Evolutionary conservation across 805 yeast species (phyloP), one percentile per base, ranked within the genome.

Genomic region (Yarrowia porcina): DNA sequence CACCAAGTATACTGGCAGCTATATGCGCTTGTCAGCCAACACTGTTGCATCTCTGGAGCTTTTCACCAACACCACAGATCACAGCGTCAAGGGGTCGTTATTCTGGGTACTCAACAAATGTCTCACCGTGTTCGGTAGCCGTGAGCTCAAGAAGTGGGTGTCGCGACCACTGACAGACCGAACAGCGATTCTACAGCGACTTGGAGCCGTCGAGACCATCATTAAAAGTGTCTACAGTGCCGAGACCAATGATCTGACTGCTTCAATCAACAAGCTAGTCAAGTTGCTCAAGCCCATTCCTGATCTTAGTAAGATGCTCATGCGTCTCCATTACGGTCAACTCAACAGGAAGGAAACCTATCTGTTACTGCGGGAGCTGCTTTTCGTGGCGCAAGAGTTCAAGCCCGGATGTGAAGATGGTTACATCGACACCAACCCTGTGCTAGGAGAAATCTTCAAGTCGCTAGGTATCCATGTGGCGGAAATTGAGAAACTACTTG

Each of bases 31-130:
- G 30, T 86, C 87, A 62, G 82, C 87, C 1, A 84, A 82, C 68
- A 85, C 96, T 0, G 67, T 94, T 4, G 79, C 80, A 32, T 84
- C 88, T 44, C 75, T 94, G 20, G 97, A 94, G 69, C 81, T 94
- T 1, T 90, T 89, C 69, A 76, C 77, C 20, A 89, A 89, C 68
- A 74, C 79, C 3, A 84, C 94, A 0, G 84, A 84, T 65, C 71
- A 75, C 12, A 75, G 79, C 4, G 77, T 76, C 9, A 74, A 78
- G 32, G 98, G 97, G 0, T 84, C 97, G 0, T 74, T 93, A 13
- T 71, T 89, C 15, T 89, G 96, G 91, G 76, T 90, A 2, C 68
- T 94, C 65, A 88, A 93, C 71, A 91, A 88, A 67, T 89, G 98
- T 0, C 75, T 83, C 33, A 89, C 98, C 0, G 78, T 80, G 28